Evolutionary conservation across 495 filamentous ascomycete species (phyloP).

Genomic region (Neurospora discreta): DNA sequence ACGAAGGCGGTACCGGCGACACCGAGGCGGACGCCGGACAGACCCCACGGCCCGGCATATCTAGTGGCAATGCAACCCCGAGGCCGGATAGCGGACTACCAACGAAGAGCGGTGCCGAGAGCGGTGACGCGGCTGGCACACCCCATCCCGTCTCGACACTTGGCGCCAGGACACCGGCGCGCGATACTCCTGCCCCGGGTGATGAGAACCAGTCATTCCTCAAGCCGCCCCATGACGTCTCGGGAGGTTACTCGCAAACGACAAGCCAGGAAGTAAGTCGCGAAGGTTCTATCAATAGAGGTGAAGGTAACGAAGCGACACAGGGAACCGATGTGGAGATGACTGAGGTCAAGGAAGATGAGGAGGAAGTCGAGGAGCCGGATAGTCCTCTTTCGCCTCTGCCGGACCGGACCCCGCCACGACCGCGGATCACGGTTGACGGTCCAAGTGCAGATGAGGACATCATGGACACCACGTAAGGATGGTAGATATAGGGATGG

Average conservation of each 20-base stretch:
- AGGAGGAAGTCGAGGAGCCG: slow-evolving; percentile 52
- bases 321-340: slow-evolving; percentile 15
- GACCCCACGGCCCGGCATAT: slow-evolving; percentile 31
- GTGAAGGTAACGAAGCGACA: slow-evolving; percentile 35
- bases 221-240: slow-evolving; percentile 31
- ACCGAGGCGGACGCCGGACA: slow-evolving; percentile 20
- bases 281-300: slow-evolving; percentile 11
- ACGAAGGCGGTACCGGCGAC: slow-evolving; percentile 52
- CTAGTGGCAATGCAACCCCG: slow-evolving; percentile 28
- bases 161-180: slow-evolving; percentile 55
- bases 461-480: slow-evolving; percentile 58
- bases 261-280: slow-evolving; percentile 30
- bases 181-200: slow-evolving; percentile 34
- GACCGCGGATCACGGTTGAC: slow-evolving; percentile 39
- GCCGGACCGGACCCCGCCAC: slow-evolving; percentile 23
- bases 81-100: slow-evolving; percentile 28
- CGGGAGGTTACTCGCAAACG: slow-evolving; percentile 34
- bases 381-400: slow-evolving; percentile 19
- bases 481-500: background rate
- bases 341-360: slow-evolving; percentile 39
- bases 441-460: slow-evolving; percentile 38
- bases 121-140: slow-evolving; percentile 30
- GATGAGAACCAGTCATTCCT: slow-evolving; percentile 19
- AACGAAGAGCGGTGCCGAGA: slow-evolving; percentile 25
- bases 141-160: slow-evolving; percentile 36